Base-by-base conservation (phyloP, 805 yeast genomes). In the Jamesozyma jinghongensis region DNA sequence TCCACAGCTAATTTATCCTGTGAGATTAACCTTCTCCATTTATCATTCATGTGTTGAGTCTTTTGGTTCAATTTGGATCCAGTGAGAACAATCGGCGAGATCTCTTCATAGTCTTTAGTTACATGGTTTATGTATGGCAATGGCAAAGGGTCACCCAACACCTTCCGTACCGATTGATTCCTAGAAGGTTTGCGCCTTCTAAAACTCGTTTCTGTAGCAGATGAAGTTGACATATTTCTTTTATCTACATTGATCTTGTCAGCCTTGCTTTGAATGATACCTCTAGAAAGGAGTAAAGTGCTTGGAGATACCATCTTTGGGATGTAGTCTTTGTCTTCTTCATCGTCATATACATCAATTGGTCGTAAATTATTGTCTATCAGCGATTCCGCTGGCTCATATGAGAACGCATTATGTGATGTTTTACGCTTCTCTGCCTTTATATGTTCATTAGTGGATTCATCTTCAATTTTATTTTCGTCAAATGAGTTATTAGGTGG, bases 131-230 rank as follows among this genome's bases (percentile, higher is more conserved):
- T 34, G 40, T 67, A 67, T 1, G 67, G 68, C 29, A 67, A 46
- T 2, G 71, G 71, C 17, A 66, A 35, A 2, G 71, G 71, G 12
- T 61, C 62, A 1, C 70, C 70, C 11, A 67, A 48, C 12, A 40
- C 36, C 17, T 43, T 44, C 27, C 50, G 47, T 29, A 38, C 39
- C 32, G 44, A 41, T 20, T 32, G 29, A 8, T n/a, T 19, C 29
- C 34, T 16, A 3, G 16, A 4, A 5, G 25, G 6, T 17, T 11
- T 27, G 5, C 20, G 18, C 6, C 14, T 31, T 31, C 19, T 10
- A 6, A 18, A 6, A 31, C 7, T 10, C 19, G 19, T 16, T 5
- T 14, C 20, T 14, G 16, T 13, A 7, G 19, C 10, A 5, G 33
- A 30, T 16, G 19, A 4, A 30, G 18, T 5, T 5, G 33, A 30